Evolutionary conservation across 495 filamentous ascomycete species (phyloP), one percentile per base, ranked within the genome.

Genomic region (Bryoglossum gracile): DNA sequence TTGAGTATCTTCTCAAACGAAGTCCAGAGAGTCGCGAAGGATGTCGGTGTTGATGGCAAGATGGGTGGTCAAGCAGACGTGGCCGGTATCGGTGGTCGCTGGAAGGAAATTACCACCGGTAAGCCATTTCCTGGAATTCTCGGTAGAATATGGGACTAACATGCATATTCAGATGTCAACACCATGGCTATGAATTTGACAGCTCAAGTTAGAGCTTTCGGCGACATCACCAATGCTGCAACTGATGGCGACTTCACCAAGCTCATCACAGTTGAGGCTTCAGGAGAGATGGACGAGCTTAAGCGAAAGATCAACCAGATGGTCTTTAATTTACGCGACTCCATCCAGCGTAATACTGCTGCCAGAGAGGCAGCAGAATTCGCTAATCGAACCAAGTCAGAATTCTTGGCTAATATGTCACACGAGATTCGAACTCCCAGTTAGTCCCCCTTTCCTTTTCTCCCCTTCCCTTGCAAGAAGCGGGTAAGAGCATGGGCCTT

Each of bases 221-320:
- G 89, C 46, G 94, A 96, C 58, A 97, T 99, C 50, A 96, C 92
- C 16, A 94, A 94, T 67, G 88, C 91, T 9, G 92, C 92, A 25
- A 95, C 89, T 37, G 89, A 94, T 57, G 92, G 92, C 47, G 89
- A 99, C 67, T 97, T 99, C 66, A 91, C 88, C 23, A 90, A 95
- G 58, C 77, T 94, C 35, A 94, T 99, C 57, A 94, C 89, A n/a
- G 91, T 99, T 37, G 91, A 95, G 62, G 94, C 92, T 21, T 95
- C 91, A 4, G 92, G 92, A 50, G 92, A 99, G 66, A 97, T 99
- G 92, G 94, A 96, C 68, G 91, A 96, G 59, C 74, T 99, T 61
- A 99, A 99, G 69, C 82, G 89, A 44, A 97, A 97, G 72, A 99
- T 99, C 74, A 99, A 97, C 58, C 86, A 92, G 69, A 99, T 99